These are phyloP conservation scores for Macrolepiota dolichaula DNA, from an alignment of 768 basidiomycete species.

Conservation along the genomic window DNA sequence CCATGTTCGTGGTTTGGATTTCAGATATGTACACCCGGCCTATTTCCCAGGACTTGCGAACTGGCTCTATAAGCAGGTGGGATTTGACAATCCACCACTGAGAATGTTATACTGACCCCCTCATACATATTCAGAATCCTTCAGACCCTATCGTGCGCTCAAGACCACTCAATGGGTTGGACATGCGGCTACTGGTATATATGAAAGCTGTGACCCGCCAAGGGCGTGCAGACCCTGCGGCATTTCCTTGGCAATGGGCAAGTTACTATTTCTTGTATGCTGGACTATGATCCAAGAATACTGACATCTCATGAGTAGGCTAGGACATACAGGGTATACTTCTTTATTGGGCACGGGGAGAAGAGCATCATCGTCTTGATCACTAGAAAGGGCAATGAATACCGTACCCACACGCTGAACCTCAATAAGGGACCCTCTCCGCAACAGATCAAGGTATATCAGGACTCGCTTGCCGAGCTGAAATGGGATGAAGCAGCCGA, in stretches of 20 bases:
- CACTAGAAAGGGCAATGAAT: background rate
- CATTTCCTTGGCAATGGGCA: background rate
- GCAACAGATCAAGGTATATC: background rate
- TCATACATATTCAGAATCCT: background rate
- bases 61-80: background rate
- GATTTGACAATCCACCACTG: background rate
- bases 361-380: background rate
- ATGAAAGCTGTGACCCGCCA: background rate
- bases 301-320: background rate
- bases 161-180: background rate
- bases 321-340: background rate
- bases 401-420: background rate
- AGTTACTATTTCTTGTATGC: background rate
- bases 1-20: background rate
- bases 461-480: background rate
- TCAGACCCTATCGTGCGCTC: background rate
- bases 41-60: background rate
- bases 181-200: background rate
- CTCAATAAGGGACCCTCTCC: background rate
- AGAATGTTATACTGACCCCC: background rate
- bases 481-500: background rate
- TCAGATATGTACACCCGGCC: background rate
- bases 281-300: background rate
- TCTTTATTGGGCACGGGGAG: background rate
- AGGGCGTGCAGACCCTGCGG: background rate